Conservation (phyloP, 371 early-diverging fungal species). For the Syncephalastrum monosporum region DNA sequence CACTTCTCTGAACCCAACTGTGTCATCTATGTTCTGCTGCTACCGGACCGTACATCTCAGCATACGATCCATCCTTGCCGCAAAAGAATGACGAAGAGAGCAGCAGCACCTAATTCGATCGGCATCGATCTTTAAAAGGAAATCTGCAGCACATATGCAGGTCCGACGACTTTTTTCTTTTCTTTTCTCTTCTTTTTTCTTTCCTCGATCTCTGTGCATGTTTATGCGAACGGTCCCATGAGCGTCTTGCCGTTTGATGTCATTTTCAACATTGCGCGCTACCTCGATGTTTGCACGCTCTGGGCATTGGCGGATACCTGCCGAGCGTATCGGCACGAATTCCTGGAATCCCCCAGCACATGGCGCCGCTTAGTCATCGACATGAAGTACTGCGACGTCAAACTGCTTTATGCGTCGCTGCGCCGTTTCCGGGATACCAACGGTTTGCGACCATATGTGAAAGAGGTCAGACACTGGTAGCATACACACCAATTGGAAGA, state of each 20-base stretch:
- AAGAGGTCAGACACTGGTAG: constrained; percentile 19
- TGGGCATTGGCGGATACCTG: constrained; percentile 43
- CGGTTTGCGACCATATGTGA: constrained; percentile 22
- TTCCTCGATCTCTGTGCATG: too few relatives aligned
- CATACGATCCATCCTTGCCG: too few relatives aligned
- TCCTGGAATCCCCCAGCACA: constrained; percentile 23
- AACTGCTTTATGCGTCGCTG: constrained; percentile 36
- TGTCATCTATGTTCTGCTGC: too few relatives aligned
- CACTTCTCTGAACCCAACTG: too few relatives aligned
- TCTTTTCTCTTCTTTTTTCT: too few relatives aligned
- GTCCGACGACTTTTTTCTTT: too few relatives aligned
- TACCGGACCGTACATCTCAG: too few relatives aligned
- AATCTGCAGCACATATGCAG: too few relatives aligned
- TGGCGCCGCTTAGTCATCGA: constrained; percentile 41
- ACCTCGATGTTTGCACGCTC: constrained; percentile 36
- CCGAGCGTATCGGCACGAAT: constrained; percentile 27
- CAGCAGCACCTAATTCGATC: too few relatives aligned
- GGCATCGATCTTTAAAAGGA: too few relatives aligned
- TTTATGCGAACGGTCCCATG: background rate
- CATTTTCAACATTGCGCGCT: constrained; percentile 18
- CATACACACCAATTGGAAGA: too few relatives aligned
- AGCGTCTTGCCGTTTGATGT: constrained; percentile 19
- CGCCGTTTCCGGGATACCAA: constrained; percentile 40
- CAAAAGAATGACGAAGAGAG: too few relatives aligned
- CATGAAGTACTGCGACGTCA: constrained; percentile 20